Evolutionary conservation across 176 grass and related monocot species (phyloP).

Genomic region (Avena insularis): DNA sequence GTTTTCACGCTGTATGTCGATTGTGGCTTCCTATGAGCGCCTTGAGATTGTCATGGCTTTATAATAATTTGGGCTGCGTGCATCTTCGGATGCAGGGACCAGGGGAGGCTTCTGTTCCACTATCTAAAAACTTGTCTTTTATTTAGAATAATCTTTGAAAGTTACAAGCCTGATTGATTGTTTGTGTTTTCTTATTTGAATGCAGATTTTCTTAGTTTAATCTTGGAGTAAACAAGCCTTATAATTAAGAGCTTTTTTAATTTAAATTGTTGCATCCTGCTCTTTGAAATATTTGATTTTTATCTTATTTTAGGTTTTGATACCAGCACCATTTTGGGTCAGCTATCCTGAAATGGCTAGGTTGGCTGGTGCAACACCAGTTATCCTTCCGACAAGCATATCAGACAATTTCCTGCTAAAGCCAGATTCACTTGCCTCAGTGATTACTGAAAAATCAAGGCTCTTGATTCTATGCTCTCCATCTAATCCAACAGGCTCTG

Average conservation of each 20-base stretch:
- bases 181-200: slow-evolving; percentile 38
- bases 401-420: slow-evolving; percentile 76
- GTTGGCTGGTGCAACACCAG: slow-evolving; percentile 77
- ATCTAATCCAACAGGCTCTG: slow-evolving; percentile 95
- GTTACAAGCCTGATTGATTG: slow-evolving; percentile 22
- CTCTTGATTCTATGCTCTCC: slow-evolving; percentile 92
- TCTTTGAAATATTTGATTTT: slow-evolving; percentile 18
- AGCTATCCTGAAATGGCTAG: slow-evolving; percentile 98
- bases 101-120: not conserved
- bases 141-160: not conserved
- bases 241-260: too few species aligned
- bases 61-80: not conserved
- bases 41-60: not conserved
- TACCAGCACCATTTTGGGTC: slow-evolving; percentile 92
- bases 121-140: not conserved
- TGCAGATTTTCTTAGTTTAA: not conserved
- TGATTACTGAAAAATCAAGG: slow-evolving; percentile 84
- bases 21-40: not conserved
- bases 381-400: slow-evolving; percentile 88
- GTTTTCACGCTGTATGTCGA: not conserved
- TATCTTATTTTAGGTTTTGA: slow-evolving; percentile 67
- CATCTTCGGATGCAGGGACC: not conserved
- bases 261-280: not conserved
- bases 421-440: slow-evolving; percentile 69
- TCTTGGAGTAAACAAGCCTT: not conserved